Conservation (phyloP, 345 rosid genomes). For the Euphorbia lathyris region DNA sequence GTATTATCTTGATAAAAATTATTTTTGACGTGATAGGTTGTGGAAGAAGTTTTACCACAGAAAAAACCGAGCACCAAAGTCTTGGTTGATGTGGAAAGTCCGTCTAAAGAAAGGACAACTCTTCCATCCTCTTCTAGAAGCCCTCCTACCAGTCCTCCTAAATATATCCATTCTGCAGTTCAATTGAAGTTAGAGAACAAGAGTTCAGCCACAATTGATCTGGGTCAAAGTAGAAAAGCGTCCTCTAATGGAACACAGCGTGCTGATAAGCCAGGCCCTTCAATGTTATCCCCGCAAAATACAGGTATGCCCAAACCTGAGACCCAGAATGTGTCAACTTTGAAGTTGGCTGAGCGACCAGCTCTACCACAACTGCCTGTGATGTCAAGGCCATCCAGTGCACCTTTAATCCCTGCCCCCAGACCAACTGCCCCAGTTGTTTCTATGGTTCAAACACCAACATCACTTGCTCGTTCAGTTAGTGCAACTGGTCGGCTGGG, state of each 20-base stretch:
- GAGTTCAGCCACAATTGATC: constrained; percentile 33
- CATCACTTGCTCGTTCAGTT: constrained; percentile 68
- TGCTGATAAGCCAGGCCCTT: constrained; percentile 39
- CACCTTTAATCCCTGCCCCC: constrained; percentile 66
- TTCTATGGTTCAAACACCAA: constrained; percentile 54
- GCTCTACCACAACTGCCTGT: constrained; percentile 38
- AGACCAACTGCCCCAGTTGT: constrained; percentile 49
- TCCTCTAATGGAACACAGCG: constrained; percentile 39
- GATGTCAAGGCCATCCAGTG: constrained; percentile 88
- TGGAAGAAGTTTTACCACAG: constrained; percentile 32
- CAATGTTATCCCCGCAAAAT: constrained; percentile 30
- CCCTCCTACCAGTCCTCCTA: constrained; percentile 30
- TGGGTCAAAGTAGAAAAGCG: constrained; percentile 37
- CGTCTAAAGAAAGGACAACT: constrained; percentile 50
- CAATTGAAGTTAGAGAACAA: constrained; percentile 49
- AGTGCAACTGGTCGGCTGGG: constrained; percentile 84
- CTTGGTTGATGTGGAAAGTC: constrained; percentile 48
- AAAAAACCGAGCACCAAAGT: constrained; percentile 38
- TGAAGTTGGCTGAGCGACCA: constrained; percentile 45
- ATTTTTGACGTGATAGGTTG: constrained; percentile 27
- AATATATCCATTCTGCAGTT: constrained; percentile 27
- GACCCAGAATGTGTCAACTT: constrained; percentile 37
- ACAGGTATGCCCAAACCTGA: constrained; percentile 39
- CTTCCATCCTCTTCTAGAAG: constrained; percentile 53
- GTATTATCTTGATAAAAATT: constrained; percentile 2